These are phyloP conservation scores for Macrolepiota fuliginosa DNA, from an alignment of 768 basidiomycete genomes.

Conservation along the genomic window DNA sequence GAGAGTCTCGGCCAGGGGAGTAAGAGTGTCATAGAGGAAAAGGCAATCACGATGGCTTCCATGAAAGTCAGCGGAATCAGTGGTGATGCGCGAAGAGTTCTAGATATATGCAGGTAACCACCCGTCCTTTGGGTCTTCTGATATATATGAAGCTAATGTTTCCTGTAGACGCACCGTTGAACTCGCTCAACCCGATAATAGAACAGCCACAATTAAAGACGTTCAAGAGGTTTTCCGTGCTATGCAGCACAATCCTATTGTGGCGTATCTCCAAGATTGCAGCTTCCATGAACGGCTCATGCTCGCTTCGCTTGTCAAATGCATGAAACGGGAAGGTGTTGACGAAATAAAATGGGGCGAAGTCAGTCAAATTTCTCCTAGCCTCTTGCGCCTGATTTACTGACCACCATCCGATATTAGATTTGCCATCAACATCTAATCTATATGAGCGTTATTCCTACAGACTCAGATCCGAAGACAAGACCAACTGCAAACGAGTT, in stretches of 20 bases:
- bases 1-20: conserved; percentile 47
- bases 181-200: conserved; percentile 51
- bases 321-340: conserved; percentile 79
- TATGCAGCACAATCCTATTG: conserved; percentile 91
- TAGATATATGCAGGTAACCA: conserved; percentile 86
- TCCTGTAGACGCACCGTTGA: conserved; percentile 74
- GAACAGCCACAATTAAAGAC: conserved; percentile 64
- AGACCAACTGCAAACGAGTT: conserved; percentile 66
- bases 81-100: conserved; percentile 89
- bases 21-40: conserved; percentile 49
- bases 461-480: conserved; percentile 53
- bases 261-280: conserved; percentile 77
- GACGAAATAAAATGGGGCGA: conserved; percentile 87
- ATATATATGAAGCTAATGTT: background rate
- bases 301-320: conserved; percentile 80
- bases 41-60: conserved; percentile 84
- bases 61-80: conserved; percentile 71
- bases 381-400: background rate
- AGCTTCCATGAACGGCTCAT: conserved; percentile 88
- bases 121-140: background rate
- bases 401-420: conserved; percentile 32
- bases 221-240: conserved; percentile 76
- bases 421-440: conserved; percentile 74
- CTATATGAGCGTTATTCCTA: conserved; percentile 63
- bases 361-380: conserved; percentile 36